Percentiles rank a stretch among this genome's conserved stretches.
phyloP scores from a whole-genome alignment of 2,329 filamentous ascomycete genomes.

The Aspergillus pseudoviridinutans region DNA sequence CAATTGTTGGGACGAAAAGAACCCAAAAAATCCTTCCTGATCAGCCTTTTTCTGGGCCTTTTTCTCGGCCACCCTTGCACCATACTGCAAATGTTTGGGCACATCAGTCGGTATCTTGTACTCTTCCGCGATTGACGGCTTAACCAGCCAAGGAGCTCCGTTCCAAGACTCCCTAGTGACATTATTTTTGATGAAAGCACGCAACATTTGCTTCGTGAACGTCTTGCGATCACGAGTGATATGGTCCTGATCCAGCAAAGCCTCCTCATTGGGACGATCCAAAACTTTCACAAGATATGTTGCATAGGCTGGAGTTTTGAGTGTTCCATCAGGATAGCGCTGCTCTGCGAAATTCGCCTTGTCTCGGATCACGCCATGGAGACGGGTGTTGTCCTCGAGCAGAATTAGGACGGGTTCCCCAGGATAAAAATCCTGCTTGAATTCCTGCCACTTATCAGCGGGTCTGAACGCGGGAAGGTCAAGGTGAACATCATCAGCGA shows the following conservation, averaged over 20 bases:
- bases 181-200: conserved; percentile 92
- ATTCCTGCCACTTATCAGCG: conserved; percentile 48
- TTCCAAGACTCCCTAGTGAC: conserved; percentile 90
- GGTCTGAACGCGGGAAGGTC: conserved; percentile 6
- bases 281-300: conserved; percentile 77
- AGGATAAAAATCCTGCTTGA: conserved; percentile 86
- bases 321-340: conserved; percentile 60
- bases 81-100: conserved; percentile 75
- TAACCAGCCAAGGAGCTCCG: conserved; percentile 95
- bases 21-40: conserved; percentile 49
- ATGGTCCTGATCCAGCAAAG: conserved; percentile 73
- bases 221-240: conserved; percentile 83
- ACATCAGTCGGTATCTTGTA: conserved; percentile 87
- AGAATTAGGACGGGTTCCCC: conserved; percentile 78
- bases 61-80: conserved; percentile 71
- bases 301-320: conserved; percentile 65
- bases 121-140: conserved; percentile 73
- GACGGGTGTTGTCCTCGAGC: conserved; percentile 63
- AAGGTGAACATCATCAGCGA: not conserved
- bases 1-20: conserved; percentile 53
- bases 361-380: conserved; percentile 74
- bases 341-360: conserved; percentile 71
- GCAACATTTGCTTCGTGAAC: conserved; percentile 90
- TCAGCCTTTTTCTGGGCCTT: conserved; percentile 64
- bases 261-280: conserved; percentile 65